phyloP scores from a whole-genome alignment of 371 early-diverging fungal genomes.

The Apophysomyces trapeziformis region DNA sequence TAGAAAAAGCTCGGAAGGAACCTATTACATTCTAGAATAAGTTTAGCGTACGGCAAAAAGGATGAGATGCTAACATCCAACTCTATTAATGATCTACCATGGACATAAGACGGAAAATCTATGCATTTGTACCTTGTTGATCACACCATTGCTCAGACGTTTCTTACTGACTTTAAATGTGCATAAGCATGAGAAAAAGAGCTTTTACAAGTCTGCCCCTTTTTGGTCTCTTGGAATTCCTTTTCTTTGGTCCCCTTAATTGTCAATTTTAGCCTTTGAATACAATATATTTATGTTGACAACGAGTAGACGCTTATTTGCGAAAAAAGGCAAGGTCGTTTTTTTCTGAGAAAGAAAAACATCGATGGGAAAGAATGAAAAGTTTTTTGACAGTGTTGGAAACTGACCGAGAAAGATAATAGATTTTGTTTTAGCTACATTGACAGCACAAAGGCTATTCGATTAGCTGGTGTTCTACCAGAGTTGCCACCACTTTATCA shows the following conservation, averaged over 20 bases:
- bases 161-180: background rate
- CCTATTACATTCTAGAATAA: background rate
- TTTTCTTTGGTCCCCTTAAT: background rate
- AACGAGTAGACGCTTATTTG: background rate
- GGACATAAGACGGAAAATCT: constrained; percentile 2
- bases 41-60: background rate
- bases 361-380: background rate
- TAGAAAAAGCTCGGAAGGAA: background rate
- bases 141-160: constrained; percentile 4
- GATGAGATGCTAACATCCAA: background rate
- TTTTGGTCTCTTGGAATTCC: background rate
- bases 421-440: background rate
- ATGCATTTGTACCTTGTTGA: constrained; percentile 3
- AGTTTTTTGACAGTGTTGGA: background rate
- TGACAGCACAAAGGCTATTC: background rate
- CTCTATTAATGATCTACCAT: constrained; percentile 4
- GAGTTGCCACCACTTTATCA: background rate
- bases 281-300: background rate
- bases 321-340: background rate
- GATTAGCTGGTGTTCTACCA: background rate
- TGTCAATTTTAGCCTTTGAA: constrained; percentile 5
- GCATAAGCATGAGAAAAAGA: background rate
- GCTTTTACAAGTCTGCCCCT: background rate
- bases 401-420: background rate
- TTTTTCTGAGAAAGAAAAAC: background rate